Conservation (phyloP, 352 stramenopile genomes). For the Phytopythium boreale region DNA sequence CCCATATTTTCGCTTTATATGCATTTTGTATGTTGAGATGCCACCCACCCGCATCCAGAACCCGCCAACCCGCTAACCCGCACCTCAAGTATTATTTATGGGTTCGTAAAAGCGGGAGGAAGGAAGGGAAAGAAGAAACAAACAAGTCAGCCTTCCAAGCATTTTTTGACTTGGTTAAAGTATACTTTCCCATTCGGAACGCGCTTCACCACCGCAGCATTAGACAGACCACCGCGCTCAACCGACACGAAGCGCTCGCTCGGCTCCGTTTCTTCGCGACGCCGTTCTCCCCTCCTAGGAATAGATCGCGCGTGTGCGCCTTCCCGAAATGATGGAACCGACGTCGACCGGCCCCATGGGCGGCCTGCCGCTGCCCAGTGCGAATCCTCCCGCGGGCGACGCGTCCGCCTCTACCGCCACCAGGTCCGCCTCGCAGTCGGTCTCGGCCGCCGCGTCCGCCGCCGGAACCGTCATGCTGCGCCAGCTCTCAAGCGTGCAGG, state of each 20-base stretch:
- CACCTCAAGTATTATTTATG: not conserved
- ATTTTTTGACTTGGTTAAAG: not conserved
- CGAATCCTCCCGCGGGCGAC: conserved; percentile 1
- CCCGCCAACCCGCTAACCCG: too few relatives aligned
- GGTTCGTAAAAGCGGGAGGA: conserved; percentile 1
- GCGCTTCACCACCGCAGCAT: not conserved
- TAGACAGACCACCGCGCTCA: not conserved
- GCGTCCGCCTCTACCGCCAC: not conserved
- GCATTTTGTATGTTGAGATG: too few relatives aligned
- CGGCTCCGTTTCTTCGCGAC: not conserved
- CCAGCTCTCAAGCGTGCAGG: conserved; percentile 51
- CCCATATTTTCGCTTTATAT: too few relatives aligned
- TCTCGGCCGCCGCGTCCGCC: conserved; percentile 4
- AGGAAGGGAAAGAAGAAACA: too few relatives aligned
- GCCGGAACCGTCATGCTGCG: conserved; percentile 11
- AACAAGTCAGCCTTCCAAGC: not conserved
- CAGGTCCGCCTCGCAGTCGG: not conserved
- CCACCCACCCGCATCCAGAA: too few relatives aligned
- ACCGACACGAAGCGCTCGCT: not conserved
- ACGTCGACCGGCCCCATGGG: conserved; percentile 6
- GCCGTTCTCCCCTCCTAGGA: not conserved
- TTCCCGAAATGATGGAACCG: conserved; percentile 11
- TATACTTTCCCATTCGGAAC: not conserved
- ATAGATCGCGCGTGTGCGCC: not conserved
- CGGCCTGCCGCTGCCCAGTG: conserved; percentile 1